Conservation (phyloP, 2,329 filamentous ascomycete genomes). For the Cryphonectria parasitica region DNA sequence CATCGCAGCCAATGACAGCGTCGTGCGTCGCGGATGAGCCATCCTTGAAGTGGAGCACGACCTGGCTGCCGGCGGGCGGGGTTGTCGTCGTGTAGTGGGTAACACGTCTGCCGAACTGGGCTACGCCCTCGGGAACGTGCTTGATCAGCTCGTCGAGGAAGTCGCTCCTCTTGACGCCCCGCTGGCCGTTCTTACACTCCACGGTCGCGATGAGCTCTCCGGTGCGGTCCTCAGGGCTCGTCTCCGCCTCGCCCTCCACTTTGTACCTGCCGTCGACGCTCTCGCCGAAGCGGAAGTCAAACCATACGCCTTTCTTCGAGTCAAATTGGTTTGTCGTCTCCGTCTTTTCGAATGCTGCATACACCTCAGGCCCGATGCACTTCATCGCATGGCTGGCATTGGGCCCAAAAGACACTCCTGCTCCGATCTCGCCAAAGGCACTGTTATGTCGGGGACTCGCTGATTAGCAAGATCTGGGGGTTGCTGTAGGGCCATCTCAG, state of each 20-base stretch:
- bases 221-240: slow-evolving; percentile 16
- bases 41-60: slow-evolving; percentile 26
- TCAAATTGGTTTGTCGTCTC: slow-evolving; percentile 35
- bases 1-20: slow-evolving; percentile 35
- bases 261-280: slow-evolving; percentile 27
- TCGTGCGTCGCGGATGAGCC: slow-evolving; percentile 28
- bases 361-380: slow-evolving; percentile 34
- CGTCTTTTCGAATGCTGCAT: slow-evolving; percentile 36
- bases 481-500: background rate
- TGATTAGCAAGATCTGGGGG: background rate
- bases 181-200: slow-evolving; percentile 30
- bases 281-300: slow-evolving; percentile 35
- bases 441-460: background rate
- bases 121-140: slow-evolving; percentile 26
- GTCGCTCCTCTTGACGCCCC: slow-evolving; percentile 35
- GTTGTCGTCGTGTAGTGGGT: slow-evolving; percentile 23
- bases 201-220: slow-evolving; percentile 29
- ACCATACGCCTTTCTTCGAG: slow-evolving; percentile 35
- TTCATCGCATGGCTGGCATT: slow-evolving; percentile 43
- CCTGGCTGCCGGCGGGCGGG: slow-evolving; percentile 1
- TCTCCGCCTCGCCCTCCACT: slow-evolving; percentile 23
- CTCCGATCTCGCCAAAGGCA: slow-evolving; percentile 60
- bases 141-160: slow-evolving; percentile 33
- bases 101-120: slow-evolving; percentile 30
- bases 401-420: slow-evolving; percentile 59